These are phyloP conservation scores for Tetracladium setigerum DNA, from an alignment of 495 filamentous ascomycete species.

Conservation along the genomic window DNA sequence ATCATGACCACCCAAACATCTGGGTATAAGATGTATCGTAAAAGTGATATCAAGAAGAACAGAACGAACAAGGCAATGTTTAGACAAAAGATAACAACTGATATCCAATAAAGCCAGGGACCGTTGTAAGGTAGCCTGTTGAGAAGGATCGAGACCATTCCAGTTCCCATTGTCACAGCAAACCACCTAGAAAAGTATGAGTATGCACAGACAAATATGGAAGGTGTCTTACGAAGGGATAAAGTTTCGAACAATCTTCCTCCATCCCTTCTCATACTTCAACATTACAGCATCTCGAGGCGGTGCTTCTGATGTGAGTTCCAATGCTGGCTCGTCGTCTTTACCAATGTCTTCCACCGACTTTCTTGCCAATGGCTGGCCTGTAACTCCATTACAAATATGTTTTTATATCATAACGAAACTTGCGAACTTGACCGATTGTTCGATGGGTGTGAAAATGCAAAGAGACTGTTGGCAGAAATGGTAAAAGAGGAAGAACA, in stretches of 20 bases:
- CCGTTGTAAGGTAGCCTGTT: slow-evolving; percentile 50
- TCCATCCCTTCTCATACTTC: slow-evolving; percentile 27
- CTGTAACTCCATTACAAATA: too few relatives aligned
- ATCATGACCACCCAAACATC: slow-evolving; percentile 50
- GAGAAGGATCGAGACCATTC: slow-evolving; percentile 53
- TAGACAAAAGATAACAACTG: slow-evolving; percentile 43
- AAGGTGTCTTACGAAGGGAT: slow-evolving; percentile 33
- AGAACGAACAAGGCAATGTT: slow-evolving; percentile 46
- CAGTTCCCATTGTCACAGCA: slow-evolving; percentile 56
- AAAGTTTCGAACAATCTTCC: slow-evolving; percentile 38
- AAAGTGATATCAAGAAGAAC: slow-evolving; percentile 35
- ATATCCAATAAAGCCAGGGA: slow-evolving; percentile 44
- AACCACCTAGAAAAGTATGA: slow-evolving; percentile 36
- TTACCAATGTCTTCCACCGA: too few relatives aligned
- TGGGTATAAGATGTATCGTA: slow-evolving; percentile 52
- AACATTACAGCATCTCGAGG: background rate
- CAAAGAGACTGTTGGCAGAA: too few relatives aligned
- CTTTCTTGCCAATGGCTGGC: too few relatives aligned
- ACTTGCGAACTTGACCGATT: too few relatives aligned
- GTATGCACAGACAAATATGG: background rate
- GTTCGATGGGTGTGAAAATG: too few relatives aligned
- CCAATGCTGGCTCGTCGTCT: too few relatives aligned
- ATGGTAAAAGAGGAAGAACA: too few relatives aligned
- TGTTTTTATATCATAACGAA: too few relatives aligned
- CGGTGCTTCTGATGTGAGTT: too few relatives aligned